A percentile compares a stretch with the other conserved stretches of the same genome.
These are phyloP conservation scores for Heliocybe sulcata DNA, from an alignment of 1,284 basidiomycete species.

Conservation along the genomic window DNA sequence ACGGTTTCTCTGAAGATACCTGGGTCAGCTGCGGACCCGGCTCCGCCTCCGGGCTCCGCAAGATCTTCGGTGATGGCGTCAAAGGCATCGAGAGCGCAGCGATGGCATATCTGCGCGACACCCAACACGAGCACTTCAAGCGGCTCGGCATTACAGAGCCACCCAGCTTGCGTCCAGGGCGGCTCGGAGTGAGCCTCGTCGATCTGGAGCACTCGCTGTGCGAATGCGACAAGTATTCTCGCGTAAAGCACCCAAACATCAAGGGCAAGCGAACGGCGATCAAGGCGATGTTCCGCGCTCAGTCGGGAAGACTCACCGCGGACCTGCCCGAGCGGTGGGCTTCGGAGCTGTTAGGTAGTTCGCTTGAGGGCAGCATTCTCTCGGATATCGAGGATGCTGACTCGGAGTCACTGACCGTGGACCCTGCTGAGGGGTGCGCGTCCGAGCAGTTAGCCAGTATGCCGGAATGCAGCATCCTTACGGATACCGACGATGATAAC, in stretches of 20 bases:
- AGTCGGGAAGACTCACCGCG: constrained; percentile 12
- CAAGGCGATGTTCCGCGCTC: constrained; percentile 12
- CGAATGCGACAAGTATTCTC: constrained; percentile 36
- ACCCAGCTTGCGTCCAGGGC: constrained; percentile 18
- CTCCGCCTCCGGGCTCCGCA: constrained; percentile 27
- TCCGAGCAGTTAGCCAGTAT: background rate
- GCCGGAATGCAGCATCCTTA: constrained; percentile 6
- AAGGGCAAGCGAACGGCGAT: constrained; percentile 18
- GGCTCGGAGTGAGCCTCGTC: constrained; percentile 22
- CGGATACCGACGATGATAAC: background rate
- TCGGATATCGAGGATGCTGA: background rate
- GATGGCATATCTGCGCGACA: constrained; percentile 28
- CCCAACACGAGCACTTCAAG: constrained; percentile 28
- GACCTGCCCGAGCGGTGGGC: constrained; percentile 24
- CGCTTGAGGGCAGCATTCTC: constrained; percentile 5
- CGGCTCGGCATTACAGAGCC: constrained; percentile 20
- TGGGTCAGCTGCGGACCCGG: constrained; percentile 35
- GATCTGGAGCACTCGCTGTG: constrained; percentile 40
- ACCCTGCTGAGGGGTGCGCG: constrained; percentile 24
- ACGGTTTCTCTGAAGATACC: constrained; percentile 30
- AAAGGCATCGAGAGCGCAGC: constrained; percentile 25
- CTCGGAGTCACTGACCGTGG: constrained; percentile 14
- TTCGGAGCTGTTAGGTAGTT: background rate
- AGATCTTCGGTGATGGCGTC: constrained; percentile 30
- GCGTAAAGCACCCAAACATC: constrained; percentile 22